phyloP scores from a whole-genome alignment of 805 yeast species.

The Wickerhamomyces queroliae region DNA sequence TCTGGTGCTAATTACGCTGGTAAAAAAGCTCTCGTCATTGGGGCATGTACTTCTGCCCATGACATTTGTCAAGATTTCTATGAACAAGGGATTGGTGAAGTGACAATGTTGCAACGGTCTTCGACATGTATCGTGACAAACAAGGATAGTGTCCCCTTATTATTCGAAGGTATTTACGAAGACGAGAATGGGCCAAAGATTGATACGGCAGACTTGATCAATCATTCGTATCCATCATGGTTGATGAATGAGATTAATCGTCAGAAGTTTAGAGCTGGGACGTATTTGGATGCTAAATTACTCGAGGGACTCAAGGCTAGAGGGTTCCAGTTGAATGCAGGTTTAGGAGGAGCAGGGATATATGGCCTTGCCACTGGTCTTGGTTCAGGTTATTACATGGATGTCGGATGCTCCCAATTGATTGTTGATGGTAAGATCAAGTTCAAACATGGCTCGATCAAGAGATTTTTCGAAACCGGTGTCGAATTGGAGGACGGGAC shows the following conservation, averaged over 20 bases:
- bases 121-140: constrained; percentile 36
- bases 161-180: constrained; percentile 28
- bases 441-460: constrained; percentile 30
- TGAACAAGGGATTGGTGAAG: constrained; percentile 34
- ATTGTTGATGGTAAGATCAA: constrained; percentile 34
- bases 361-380: constrained; percentile 32
- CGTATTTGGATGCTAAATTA: constrained; percentile 26
- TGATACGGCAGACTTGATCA: constrained; percentile 32
- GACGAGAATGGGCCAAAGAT: constrained; percentile 31
- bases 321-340: constrained; percentile 36
- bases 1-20: constrained; percentile 37
- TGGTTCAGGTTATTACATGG: constrained; percentile 42
- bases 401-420: constrained; percentile 36
- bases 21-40: constrained; percentile 37
- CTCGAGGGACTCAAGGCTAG: constrained; percentile 26
- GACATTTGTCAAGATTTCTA: constrained; percentile 40
- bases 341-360: constrained; percentile 38
- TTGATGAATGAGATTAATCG: constrained; percentile 31
- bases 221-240: constrained; percentile 29
- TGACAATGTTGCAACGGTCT: constrained; percentile 40
- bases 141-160: constrained; percentile 26
- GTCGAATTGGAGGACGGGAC: constrained; percentile 36
- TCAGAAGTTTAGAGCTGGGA: constrained; percentile 29
- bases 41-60: constrained; percentile 41
- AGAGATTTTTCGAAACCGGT: constrained; percentile 30